These are phyloP conservation scores for Parachaetomium inaequale DNA, from an alignment of 495 filamentous ascomycete genomes.

Conservation along the genomic window DNA sequence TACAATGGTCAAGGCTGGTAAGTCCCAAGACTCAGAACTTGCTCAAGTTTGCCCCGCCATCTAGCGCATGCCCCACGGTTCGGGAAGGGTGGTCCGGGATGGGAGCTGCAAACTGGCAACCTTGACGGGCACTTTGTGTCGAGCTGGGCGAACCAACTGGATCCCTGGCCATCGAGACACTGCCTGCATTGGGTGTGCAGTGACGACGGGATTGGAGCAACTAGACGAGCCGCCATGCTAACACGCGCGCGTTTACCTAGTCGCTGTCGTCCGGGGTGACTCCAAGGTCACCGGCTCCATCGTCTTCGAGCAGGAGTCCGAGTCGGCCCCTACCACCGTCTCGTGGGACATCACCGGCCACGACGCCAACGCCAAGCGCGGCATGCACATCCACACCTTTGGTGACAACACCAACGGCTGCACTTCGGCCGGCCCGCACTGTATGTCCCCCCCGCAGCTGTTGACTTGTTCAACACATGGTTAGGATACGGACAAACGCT, in stretches of 20 bases:
- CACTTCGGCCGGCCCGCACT: constrained; percentile 95
- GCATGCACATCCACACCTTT: constrained; percentile 96
- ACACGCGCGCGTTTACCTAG: constrained; percentile 49
- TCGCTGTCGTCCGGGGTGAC: constrained; percentile 95
- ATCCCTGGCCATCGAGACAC: background rate
- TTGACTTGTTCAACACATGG: background rate
- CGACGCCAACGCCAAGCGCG: constrained; percentile 92
- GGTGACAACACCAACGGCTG: constrained; percentile 99
- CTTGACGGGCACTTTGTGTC: constrained; percentile 30
- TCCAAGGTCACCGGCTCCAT: constrained; percentile 88
- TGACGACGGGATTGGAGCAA: background rate
- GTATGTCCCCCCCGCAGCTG: constrained; percentile 49
- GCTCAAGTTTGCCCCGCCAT: constrained; percentile 31
- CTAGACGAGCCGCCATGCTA: constrained; percentile 26
- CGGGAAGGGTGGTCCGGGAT: constrained; percentile 11
- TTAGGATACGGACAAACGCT: background rate
- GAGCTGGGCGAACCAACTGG: constrained; percentile 1
- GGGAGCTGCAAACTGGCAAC: constrained; percentile 20
- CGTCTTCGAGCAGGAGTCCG: constrained; percentile 86
- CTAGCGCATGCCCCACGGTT: constrained; percentile 14
- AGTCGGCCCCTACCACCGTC: constrained; percentile 76
- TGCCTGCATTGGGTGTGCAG: constrained; percentile 12
- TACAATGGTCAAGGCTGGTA: constrained; percentile 96
- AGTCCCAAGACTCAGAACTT: constrained; percentile 42
- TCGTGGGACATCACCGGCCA: constrained; percentile 89